Evolutionary conservation across 306 rosid genomes (phyloP).

Genomic region (Medicago lupulina): DNA sequence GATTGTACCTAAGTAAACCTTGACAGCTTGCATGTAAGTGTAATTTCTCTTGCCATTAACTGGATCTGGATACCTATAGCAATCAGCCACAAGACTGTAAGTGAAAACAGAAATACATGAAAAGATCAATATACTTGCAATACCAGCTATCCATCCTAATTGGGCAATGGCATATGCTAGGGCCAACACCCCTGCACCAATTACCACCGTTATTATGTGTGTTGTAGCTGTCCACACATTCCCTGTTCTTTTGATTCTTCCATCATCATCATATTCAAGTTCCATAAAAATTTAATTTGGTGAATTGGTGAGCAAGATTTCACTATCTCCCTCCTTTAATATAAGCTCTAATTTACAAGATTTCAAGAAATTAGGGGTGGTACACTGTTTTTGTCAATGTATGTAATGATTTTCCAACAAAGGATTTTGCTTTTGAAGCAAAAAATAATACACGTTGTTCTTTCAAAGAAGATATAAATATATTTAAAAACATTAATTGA

Average conservation of each 20-base stretch:
- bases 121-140: background rate
- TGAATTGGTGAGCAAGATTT: too few species aligned
- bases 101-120: background rate
- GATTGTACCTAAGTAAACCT: background rate
- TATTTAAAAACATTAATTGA: too few species aligned
- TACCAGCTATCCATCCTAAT: background rate
- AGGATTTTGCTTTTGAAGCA: too few species aligned
- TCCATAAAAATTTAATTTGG: background rate
- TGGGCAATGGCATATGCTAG: background rate
- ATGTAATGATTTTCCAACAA: too few species aligned
- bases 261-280: background rate
- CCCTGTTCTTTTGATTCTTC: background rate
- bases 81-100: slow-evolving; percentile 52
- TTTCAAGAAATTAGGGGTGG: too few species aligned
- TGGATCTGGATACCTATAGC: slow-evolving; percentile 66
- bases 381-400: too few species aligned
- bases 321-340: background rate
- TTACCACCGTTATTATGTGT: background rate
- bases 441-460: too few species aligned
- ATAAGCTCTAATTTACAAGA: too few species aligned
- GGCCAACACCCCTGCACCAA: background rate
- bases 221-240: background rate
- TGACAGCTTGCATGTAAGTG: slow-evolving; percentile 63
- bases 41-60: slow-evolving; percentile 61
- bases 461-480: too few species aligned